A percentile compares a stretch with the other conserved stretches of the same genome.
Evolutionary conservation across 2,329 filamentous ascomycete genomes (phyloP).

Genomic region (Corynespora cassiicola): DNA sequence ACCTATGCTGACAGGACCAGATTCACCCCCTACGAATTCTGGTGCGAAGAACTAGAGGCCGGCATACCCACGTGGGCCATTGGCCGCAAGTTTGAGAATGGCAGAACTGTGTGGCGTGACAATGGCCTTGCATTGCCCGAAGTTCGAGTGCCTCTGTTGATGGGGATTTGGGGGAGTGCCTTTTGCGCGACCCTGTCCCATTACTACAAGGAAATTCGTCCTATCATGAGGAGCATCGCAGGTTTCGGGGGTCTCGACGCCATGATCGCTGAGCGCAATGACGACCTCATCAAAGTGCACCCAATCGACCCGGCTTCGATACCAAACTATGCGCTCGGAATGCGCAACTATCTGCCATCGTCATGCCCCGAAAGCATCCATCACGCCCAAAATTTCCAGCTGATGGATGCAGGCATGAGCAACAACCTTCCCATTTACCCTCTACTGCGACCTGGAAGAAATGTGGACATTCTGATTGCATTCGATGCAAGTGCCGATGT

Average conservation of each 20-base stretch:
- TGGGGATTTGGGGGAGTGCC: conserved; percentile 96
- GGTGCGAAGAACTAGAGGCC: conserved; percentile 88
- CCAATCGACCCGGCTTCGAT: conserved; percentile 91
- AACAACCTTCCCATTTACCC: conserved; percentile 98
- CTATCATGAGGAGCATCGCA: conserved; percentile 74
- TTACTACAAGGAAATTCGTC: conserved; percentile 94
- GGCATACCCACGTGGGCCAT: conserved; percentile 96
- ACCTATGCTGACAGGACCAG: conserved; percentile 16
- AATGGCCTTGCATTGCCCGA: conserved; percentile 81
- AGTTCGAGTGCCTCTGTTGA: conserved; percentile 78
- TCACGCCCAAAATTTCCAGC: conserved; percentile 66
- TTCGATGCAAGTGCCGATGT: conserved; percentile 96
- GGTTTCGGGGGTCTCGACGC: conserved; percentile 81
- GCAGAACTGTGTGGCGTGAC: conserved; percentile 67
- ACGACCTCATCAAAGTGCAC: conserved; percentile 89
- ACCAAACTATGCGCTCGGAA: conserved; percentile 85
- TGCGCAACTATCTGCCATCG: conserved; percentile 75
- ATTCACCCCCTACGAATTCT: conserved; percentile 87
- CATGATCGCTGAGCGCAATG: conserved; percentile 80
- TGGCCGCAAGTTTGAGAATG: conserved; percentile 80
- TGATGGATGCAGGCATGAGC: conserved; percentile 98
- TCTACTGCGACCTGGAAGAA: conserved; percentile 82
- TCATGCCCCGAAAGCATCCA: conserved; percentile 82
- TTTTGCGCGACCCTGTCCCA: conserved; percentile 96
- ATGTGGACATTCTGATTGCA: conserved; percentile 88